phyloP scores from a whole-genome alignment of 2,329 filamentous ascomycete genomes.

The Colletotrichum orbiculare region DNA sequence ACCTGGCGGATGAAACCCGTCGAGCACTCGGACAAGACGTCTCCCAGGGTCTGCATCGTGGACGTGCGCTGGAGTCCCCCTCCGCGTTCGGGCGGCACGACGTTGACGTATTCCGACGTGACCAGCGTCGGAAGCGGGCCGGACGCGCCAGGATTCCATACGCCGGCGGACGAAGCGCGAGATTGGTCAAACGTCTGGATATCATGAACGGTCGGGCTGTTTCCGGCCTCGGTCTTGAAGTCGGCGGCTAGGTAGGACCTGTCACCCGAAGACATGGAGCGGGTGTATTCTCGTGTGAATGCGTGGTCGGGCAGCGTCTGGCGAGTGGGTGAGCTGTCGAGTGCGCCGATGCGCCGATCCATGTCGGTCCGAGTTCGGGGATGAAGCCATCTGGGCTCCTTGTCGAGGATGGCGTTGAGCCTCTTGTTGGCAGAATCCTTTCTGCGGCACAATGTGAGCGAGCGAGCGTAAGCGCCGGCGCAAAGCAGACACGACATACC shows the following conservation, averaged over 20 bases:
- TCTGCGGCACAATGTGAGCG: conserved; percentile 46
- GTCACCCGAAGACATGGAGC: conserved; percentile 23
- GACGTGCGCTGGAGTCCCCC: conserved; percentile 50
- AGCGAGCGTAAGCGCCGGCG: conserved; percentile 14
- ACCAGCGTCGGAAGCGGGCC: conserved; percentile 25
- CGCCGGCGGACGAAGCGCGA: conserved; percentile 19
- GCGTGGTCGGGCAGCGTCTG: conserved; percentile 24
- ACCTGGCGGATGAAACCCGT: conserved; percentile 50
- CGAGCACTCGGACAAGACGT: conserved; percentile 46
- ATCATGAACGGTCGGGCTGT: conserved; percentile 22
- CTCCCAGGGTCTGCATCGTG: conserved; percentile 50
- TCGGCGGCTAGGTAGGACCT: conserved; percentile 24
- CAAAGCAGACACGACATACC: conserved; percentile 19
- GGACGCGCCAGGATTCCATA: conserved; percentile 9
- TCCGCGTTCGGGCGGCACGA: conserved; percentile 21
- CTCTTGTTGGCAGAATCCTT: conserved; percentile 70
- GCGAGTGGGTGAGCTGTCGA: conserved; percentile 53
- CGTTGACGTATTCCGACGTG: conserved; percentile 17
- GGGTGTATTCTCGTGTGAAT: conserved; percentile 15
- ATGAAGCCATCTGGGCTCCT: conserved; percentile 68
- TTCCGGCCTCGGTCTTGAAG: conserved; percentile 28
- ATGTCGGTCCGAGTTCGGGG: conserved; percentile 64
- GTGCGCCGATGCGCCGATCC: conserved; percentile 59
- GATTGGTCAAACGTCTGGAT: conserved; percentile 15
- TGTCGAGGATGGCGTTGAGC: conserved; percentile 65